Evolutionary conservation across 495 filamentous ascomycete species (phyloP), one percentile per base, ranked within the genome.

Genomic region (Sphaerosporella brunnea): DNA sequence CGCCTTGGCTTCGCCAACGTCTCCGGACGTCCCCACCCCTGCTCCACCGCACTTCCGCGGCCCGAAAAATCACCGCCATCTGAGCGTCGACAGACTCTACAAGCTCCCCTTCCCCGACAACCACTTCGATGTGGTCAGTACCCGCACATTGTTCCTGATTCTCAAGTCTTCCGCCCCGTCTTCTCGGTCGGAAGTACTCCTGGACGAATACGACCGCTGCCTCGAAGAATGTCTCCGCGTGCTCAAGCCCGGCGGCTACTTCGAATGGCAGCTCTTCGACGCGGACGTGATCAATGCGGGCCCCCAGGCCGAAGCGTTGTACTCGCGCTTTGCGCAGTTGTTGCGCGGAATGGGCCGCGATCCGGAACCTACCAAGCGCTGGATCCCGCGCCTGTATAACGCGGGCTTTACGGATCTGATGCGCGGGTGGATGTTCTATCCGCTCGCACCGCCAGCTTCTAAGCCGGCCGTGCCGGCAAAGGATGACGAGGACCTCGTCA

Each of bases 71-170:
- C 88, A 96, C 66, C 78, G 79, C 35, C 78, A 78, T 47, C 72
- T 92, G 15, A 73, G 75, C 23, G 80, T 94, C 3, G 64, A 76
- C 9, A 71, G 75, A 8, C 69, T 92, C 4, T 84, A 78, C 68
- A 72, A 74, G 48, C 73, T 97, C 0, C 90, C 90, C 10, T 97
- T 95, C 67, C 75, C 74, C 11, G 75, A 84, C 54, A 76, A 80
- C 53, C 79, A 92, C 63, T 97, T 97, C 58, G 86, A 94, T 56
- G 75, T 93, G 34, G 76, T 97, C 59, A 93, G 83, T 3, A 82
- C 87, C 2, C 84, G 88, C n/a, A 80, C 84, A 16, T 69, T 96
- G 16, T 82, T 88, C 62, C 69, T 79, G 48, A 68, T 84, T 28
- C 72, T 96, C 44, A 87, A 84, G 64, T 73, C 75, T 58, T 77